Evolutionary conservation across 805 yeast species (phyloP).

Genomic region (Teunomyces tritomae): DNA sequence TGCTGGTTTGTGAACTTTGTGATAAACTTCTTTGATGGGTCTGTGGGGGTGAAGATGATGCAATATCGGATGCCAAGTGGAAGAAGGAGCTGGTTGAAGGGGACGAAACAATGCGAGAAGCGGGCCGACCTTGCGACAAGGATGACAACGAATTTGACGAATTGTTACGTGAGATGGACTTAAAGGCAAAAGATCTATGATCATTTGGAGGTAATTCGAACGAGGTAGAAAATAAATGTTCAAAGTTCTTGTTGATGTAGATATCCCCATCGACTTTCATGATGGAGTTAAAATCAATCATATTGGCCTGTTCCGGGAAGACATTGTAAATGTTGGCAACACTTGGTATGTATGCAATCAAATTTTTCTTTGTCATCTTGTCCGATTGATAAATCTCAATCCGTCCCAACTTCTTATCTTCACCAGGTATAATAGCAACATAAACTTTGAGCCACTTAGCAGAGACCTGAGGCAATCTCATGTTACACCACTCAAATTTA

Average conservation of each 20-base stretch:
- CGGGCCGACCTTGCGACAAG: constrained; percentile 8
- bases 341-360: constrained; percentile 48
- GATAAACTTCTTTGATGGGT: constrained; percentile 7
- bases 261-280: constrained; percentile 57
- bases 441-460: constrained; percentile 59
- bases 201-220: constrained; percentile 1
- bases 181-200: constrained; percentile 22
- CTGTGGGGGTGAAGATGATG: constrained; percentile 16
- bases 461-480: constrained; percentile 57
- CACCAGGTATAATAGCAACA: constrained; percentile 48
- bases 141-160: constrained; percentile 19
- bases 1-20: background rate
- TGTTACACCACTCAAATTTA: constrained; percentile 60
- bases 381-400: constrained; percentile 53
- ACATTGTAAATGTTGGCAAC: constrained; percentile 51
- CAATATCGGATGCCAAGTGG: constrained; percentile 16
- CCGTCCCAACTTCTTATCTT: constrained; percentile 45
- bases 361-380: constrained; percentile 47
- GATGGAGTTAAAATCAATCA: constrained; percentile 56
- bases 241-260: constrained; percentile 41
- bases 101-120: constrained; percentile 19
- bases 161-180: constrained; percentile 14
- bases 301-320: constrained; percentile 55
- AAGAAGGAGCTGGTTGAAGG: constrained; percentile 31
- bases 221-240: constrained; percentile 24